phyloP scores from a whole-genome alignment of 2,329 filamentous ascomycete species.

The Penicillium sp. region DNA sequence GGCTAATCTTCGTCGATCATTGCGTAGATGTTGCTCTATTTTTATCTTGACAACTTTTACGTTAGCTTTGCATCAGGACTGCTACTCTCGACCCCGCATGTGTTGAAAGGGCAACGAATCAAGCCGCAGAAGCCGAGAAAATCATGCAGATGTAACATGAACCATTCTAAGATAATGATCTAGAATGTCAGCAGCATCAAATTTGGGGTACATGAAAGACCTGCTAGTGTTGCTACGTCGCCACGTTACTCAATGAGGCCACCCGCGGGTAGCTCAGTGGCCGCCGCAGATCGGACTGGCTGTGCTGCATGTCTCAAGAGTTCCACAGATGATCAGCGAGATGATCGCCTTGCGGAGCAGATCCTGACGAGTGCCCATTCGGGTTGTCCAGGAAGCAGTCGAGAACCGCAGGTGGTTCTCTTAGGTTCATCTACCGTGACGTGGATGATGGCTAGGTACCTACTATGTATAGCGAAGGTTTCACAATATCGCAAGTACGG shows the following conservation, averaged over 20 bases:
- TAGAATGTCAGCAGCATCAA: not conserved
- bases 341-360: not conserved
- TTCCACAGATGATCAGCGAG: not conserved
- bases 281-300: not conserved
- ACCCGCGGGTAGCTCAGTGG: not conserved
- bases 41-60: not conserved
- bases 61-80: not conserved
- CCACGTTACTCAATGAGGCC: not conserved
- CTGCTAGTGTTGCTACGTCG: not conserved
- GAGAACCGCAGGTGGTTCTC: not conserved
- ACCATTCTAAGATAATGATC: not conserved
- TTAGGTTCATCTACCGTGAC: not conserved
- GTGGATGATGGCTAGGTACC: not conserved
- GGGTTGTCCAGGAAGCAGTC: not conserved
- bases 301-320: not conserved
- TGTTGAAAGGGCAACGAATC: not conserved
- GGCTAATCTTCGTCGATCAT: not conserved
- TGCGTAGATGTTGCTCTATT: not conserved
- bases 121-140: not conserved
- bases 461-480: not conserved
- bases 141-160: not conserved
- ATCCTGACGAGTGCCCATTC: not conserved
- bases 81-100: not conserved
- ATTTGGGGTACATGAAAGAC: not conserved
- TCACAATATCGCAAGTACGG: not conserved